Percentiles rank a stretch among this genome's conserved stretches.
Evolutionary conservation across 805 yeast species (phyloP).

Genomic region (Kluyveromyces aestuarii): DNA sequence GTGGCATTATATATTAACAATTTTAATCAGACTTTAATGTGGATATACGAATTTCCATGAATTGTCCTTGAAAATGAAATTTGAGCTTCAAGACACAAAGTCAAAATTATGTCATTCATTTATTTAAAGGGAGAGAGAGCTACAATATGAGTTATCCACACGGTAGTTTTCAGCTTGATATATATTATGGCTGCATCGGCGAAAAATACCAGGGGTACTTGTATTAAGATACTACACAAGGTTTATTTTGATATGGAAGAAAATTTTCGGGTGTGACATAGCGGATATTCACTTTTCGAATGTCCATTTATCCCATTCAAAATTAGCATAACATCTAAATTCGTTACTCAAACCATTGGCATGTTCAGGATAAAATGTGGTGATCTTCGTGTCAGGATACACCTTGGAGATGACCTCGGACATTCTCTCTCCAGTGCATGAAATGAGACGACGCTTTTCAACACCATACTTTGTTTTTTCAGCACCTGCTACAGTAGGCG

Average conservation of each 20-base stretch:
- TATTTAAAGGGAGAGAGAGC: too few species aligned
- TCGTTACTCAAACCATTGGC: conserved; percentile 82
- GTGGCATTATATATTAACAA: too few species aligned
- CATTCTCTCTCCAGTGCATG: conserved; percentile 91
- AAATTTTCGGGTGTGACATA: background rate
- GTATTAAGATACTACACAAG: background rate
- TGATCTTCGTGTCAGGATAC: conserved; percentile 57
- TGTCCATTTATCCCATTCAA: conserved; percentile 62
- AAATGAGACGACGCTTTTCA: conserved; percentile 42
- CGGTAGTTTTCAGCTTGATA: too few species aligned
- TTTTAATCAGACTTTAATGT: too few species aligned
- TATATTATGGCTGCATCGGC: too few species aligned
- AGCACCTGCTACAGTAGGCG: conserved; percentile 25
- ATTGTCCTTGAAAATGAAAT: too few species aligned
- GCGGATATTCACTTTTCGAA: conserved; percentile 20
- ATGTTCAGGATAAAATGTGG: conserved; percentile 70
- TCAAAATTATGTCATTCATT: too few species aligned
- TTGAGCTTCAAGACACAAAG: too few species aligned
- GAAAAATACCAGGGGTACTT: too few species aligned
- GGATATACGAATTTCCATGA: too few species aligned
- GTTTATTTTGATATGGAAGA: background rate
- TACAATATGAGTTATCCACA: too few species aligned
- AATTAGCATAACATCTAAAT: conserved; percentile 76
- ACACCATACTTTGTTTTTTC: conserved; percentile 34
- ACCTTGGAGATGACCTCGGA: conserved; percentile 44